Conservation (phyloP, 495 filamentous ascomycete genomes). For the Aspergillus affinis region DNA sequence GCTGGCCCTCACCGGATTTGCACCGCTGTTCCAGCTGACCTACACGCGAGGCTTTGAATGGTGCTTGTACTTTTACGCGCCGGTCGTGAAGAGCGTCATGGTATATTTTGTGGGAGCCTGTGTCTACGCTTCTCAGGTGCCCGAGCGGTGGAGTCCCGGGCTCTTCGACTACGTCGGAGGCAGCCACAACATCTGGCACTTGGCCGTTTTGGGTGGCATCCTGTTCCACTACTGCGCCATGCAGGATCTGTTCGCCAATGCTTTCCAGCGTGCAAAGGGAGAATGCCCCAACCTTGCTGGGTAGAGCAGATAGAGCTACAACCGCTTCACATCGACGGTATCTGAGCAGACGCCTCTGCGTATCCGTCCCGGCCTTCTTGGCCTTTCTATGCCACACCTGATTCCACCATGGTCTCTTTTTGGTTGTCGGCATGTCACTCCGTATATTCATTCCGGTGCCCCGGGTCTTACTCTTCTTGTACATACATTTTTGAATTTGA, state of each 20-base stretch:
- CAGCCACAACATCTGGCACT: constrained; percentile 96
- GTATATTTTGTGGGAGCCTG: constrained; percentile 85
- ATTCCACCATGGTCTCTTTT: not conserved
- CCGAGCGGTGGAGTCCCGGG: constrained; percentile 89
- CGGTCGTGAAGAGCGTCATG: constrained; percentile 76
- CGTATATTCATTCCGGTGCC: not conserved
- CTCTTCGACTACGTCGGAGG: constrained; percentile 92
- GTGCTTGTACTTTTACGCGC: constrained; percentile 85
- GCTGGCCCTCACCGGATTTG: constrained; percentile 85
- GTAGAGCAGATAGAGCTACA: not conserved
- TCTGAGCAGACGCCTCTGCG: not conserved
- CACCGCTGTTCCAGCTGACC: constrained; percentile 81
- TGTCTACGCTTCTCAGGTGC: constrained; percentile 91
- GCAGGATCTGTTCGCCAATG: constrained; percentile 86
- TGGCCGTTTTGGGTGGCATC: constrained; percentile 94
- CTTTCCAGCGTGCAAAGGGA: constrained; percentile 69
- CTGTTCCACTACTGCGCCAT: constrained; percentile 94
- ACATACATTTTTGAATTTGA: not conserved
- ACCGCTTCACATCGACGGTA: not conserved
- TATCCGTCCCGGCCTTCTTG: not conserved
- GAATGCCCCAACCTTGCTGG: constrained; percentile 48
- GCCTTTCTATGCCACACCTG: not conserved
- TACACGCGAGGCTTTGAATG: constrained; percentile 71
- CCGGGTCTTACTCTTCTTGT: not conserved
- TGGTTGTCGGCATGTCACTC: not conserved